Evolutionary conservation across 345 rosid species (phyloP), one percentile per base, ranked within the genome.

Genomic region (Boechera divaricarpa): DNA sequence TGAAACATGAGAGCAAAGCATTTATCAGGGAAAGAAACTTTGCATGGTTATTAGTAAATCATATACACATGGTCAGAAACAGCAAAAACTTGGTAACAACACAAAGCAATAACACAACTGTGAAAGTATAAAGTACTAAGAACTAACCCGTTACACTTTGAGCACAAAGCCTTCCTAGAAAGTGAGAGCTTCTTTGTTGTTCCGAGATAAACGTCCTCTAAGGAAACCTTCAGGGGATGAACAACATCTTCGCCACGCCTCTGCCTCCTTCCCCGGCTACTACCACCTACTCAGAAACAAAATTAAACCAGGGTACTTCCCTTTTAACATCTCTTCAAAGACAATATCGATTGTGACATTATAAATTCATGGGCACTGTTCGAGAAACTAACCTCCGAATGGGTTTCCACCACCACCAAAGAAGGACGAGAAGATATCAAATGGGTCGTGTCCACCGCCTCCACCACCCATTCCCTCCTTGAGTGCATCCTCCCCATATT

Each of bases 391-490:
- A 67, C 73, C 70, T 62, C 96, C 96, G 73, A 88, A 88, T 0
- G 91, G 86, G 73, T 74, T 77, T 52, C 70, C 68, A 21, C 58
- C 92, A 31, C 58, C 33, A 77, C 64, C 92, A 44, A 91, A 94
- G 88, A 94, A 94, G 18, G 93, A 86, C 4, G 86, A 82, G 76
- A 94, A 91, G 73, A 91, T 90, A 67, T 94, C 98, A 32, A 94
- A 94, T 1, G 97, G 98, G 76, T 89, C 94, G 11, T 91, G 94
- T 0, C 72, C 67, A 38, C 82, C 90, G 13, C 82, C 83, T 7
- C 85, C 93, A 31, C 90, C 89, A 5, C 91, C 93, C 92, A 89
- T 87, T 78, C 98, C 97, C 47, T 93, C 98, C 88, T 93, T 93
- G 66, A 93, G 96, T 3, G 94, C 96, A 68, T 94, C 97, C 76